phyloP scores from a whole-genome alignment of 352 stramenopile species.

The Hyaloperonospora brassicae region DNA sequence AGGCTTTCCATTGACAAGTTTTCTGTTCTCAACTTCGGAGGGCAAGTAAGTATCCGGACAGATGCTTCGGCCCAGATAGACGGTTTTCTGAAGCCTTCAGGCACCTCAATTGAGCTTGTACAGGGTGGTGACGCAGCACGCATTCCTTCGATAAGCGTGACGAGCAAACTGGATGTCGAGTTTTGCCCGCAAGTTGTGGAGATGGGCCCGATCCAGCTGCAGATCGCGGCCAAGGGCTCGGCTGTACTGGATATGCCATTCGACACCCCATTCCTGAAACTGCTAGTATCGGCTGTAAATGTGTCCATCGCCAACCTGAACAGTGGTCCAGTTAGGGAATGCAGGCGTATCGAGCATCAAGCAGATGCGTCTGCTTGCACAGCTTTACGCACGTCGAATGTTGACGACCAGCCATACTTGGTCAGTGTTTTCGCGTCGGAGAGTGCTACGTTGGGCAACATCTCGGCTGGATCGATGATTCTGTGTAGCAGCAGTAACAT shows the following conservation, averaged over 20 bases:
- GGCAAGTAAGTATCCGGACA: constrained; percentile 26
- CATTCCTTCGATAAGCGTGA: constrained; percentile 23
- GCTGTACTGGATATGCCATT: constrained; percentile 47
- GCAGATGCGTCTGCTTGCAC: constrained; percentile 32
- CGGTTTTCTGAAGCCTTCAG: constrained; percentile 38
- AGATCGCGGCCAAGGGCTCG: constrained; percentile 27
- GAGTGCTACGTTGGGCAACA: constrained; percentile 33
- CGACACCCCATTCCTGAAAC: constrained; percentile 39
- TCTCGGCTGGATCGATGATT: constrained; percentile 50
- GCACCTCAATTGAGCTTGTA: constrained; percentile 9
- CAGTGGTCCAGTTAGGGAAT: constrained; percentile 38
- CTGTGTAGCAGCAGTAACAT: constrained; percentile 42
- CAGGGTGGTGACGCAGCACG: constrained; percentile 6
- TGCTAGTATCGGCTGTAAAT: constrained; percentile 40
- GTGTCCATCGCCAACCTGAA: constrained; percentile 37
- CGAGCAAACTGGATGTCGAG: constrained; percentile 33
- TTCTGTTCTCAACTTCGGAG: constrained; percentile 55
- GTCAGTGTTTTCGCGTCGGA: constrained; percentile 42
- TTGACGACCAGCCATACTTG: constrained; percentile 25
- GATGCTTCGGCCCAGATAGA: constrained; percentile 28
- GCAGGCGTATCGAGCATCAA: constrained; percentile 36
- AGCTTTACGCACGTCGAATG: constrained; percentile 12
- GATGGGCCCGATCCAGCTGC: constrained; percentile 32
- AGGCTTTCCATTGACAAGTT: constrained; percentile 53
- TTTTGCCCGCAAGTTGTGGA: constrained; percentile 41